A percentile compares a stretch with the other conserved stretches of the same genome.
phyloP scores from a whole-genome alignment of 257 asterid genomes.

The Solanum corneliomulleri region DNA sequence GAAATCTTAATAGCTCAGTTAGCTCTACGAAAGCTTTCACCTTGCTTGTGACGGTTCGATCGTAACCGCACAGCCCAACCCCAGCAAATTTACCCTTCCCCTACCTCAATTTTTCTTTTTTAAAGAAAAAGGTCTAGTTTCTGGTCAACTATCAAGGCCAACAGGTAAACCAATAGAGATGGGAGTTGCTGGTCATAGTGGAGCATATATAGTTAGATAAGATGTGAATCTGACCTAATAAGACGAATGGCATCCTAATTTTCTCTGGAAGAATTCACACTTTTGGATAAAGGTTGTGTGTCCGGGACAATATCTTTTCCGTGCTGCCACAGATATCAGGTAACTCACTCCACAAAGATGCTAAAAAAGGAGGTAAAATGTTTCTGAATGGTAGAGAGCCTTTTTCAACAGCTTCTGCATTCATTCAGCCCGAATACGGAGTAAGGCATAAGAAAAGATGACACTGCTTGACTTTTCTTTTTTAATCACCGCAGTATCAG shows the following conservation, averaged over 20 bases:
- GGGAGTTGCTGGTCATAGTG: background rate
- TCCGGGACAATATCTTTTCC: background rate
- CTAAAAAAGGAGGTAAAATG: background rate
- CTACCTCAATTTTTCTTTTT: accelerated
- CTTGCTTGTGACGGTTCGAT: background rate
- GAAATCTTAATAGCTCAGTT: too few relatives aligned
- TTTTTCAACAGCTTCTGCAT: background rate
- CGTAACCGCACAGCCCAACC: background rate
- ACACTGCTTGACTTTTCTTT: background rate
- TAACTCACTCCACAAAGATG: background rate
- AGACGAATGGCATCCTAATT: background rate
- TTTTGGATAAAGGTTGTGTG: background rate
- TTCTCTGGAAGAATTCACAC: background rate
- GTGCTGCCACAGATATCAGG: background rate
- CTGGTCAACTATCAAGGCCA: background rate
- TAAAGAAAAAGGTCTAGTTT: background rate
- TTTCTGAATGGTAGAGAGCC: background rate
- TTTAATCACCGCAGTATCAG: background rate
- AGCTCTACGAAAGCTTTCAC: background rate
- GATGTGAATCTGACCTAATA: background rate
- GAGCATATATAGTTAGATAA: background rate
- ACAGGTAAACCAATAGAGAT: background rate
- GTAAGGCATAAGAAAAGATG: background rate
- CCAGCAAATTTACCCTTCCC: background rate
- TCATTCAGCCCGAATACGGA: background rate